Base-by-base conservation (phyloP, 208 protist genomes). In the Tritrichomonas musculus region DNA sequence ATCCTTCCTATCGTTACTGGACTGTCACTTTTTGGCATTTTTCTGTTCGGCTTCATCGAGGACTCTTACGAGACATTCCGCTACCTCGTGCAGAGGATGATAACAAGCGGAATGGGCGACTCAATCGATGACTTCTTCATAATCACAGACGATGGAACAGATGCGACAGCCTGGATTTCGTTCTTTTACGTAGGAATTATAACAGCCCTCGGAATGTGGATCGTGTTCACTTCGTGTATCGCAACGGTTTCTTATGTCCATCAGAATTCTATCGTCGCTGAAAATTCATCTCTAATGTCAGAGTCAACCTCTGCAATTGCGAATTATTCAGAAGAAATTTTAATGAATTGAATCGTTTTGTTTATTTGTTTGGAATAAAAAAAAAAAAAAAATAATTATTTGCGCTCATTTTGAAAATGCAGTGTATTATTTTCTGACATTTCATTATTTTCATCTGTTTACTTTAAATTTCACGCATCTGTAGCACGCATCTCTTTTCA, bases 121-220 rank as follows among this genome's bases (percentile, higher is more conserved):
- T 88, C 77, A 0, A 88, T 88, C 47, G 77, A 88, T 88, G 77
- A 88, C 36, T 88, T 88, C 47, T 88, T 53, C 47, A 88, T 88
- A 20, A n/a, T 88, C 57, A 88, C 41, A 20, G 77, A 88, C 57
- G 77, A 88, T 57, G 77, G 77, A 57, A 88, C 77, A 57, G 30
- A 49, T 8, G 27, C 2, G 39, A 57, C 47, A 13, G 77, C 77
- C 27, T 88, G 77, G 77, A 41, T 88, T 36, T 53, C 47, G 8
- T 88, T 88, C 47, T 88, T 88, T 30, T 88, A 88, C 30, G 77
- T 88, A 20, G 44, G 41, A 53, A 36, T 47, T 1, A 57, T 88
- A 20, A 88, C 77, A 17, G 77, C 77, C 13, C 20, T 17, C 1
- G 77, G 77, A 33, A 57, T 88, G 41, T 88, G 77, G 77, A 88